Percentiles rank a stretch among this genome's conserved stretches.
Conservation (phyloP, 2,329 filamentous ascomycete species). For the Colletotrichum tropicale region DNA sequence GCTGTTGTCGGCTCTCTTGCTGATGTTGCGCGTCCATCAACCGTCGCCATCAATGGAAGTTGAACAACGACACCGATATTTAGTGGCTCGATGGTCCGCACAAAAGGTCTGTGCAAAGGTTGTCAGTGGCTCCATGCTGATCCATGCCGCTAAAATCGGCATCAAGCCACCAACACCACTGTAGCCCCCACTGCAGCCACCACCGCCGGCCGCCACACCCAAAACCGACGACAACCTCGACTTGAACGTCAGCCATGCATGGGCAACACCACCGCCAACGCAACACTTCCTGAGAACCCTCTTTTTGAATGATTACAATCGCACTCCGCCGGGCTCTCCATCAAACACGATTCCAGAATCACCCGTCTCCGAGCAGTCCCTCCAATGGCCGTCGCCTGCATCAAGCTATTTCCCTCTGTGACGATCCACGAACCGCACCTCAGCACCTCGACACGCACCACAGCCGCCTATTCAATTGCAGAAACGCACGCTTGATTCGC, state of each 20-base stretch:
- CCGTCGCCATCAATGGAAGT: no score
- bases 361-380: neutral
- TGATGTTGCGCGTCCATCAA: neutral
- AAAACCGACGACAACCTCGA: no score
- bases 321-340: neutral
- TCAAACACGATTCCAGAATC: neutral
- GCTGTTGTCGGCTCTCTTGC: no score
- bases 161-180: neutral
- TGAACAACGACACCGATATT: no score
- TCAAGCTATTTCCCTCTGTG: neutral
- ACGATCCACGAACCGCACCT: neutral
- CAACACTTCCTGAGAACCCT: neutral
- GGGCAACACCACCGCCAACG: neutral
- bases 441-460: neutral
- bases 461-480: neutral
- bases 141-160: neutral
- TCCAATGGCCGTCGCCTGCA: no score
- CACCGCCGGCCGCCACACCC: no score
- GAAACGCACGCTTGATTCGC: rapidly evolving
- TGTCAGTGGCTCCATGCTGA: neutral
- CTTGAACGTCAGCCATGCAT: no score
- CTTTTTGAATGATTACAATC: neutral
- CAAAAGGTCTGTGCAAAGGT: no score
- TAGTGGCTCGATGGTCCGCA: neutral
- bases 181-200: no score